Evolutionary conservation across 805 yeast species (phyloP), one percentile per base, ranked within the genome.

Genomic region (Suhomyces prunicola): DNA sequence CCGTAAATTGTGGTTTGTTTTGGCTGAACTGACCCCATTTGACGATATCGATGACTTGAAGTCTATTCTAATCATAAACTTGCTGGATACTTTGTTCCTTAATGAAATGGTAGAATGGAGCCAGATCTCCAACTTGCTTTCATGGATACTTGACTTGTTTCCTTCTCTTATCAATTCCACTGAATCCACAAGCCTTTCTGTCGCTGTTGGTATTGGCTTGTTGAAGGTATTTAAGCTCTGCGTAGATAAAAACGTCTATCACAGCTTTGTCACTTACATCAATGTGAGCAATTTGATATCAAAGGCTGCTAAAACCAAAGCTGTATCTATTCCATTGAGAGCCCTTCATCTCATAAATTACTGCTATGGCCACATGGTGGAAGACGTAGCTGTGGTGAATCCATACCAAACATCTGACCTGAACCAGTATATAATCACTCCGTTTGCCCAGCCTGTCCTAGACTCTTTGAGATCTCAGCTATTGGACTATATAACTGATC

Each of bases 1-100:
- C 24, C 57, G 71, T 46, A 70, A 66, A 53, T 46, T 73, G 6
- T 71, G 74, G 68, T 71, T 67, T 49, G 55, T 72, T 4, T 52
- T 65, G 24, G 15, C 50, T 6, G 55, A 63, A 2, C 36, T 52
- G 10, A 12, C 47, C 7, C 22, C 19, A 22, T 19, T 23, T 13
- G 44, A 47, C 12, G 33, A 31, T 8, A 29, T 23, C 12, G 69
- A 64, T 44, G 59, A 62, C 50, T 57, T 72, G 29, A 66, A 64
- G 50, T 64, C 76, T 6, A 57, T 72, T 4, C 50, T 73, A 31
- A 52, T 74, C 2, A 53, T 73, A 19, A 74, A 65, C 47, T 54
- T 67, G 35, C 60, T 71, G 9, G 62, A 68, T 50, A 71, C 70
- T 45, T 50, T 71, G 19, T 44, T 63, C 9, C 46, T 71, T 31